A percentile compares a stretch with the other conserved stretches of the same genome.
These are phyloP conservation scores for Tephrocybe sp. DNA, from an alignment of 768 basidiomycete genomes.

Conservation along the genomic window DNA sequence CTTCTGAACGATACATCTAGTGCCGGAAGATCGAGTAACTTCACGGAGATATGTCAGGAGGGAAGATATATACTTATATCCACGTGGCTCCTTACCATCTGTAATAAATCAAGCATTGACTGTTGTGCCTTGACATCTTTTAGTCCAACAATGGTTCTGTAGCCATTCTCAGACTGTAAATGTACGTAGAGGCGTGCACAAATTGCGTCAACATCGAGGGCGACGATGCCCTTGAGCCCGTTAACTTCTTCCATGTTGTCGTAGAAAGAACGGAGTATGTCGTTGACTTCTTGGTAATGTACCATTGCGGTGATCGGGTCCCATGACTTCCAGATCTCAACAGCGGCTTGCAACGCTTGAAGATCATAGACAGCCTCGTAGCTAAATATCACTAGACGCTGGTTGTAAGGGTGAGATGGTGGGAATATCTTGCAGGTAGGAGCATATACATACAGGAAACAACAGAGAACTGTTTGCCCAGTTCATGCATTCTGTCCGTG, in stretches of 20 bases:
- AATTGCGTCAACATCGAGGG: constrained; percentile 13
- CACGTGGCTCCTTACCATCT: background rate
- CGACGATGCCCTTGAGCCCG: constrained; percentile 2
- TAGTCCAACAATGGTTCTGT: constrained; percentile 1
- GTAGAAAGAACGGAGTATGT: constrained; percentile 9
- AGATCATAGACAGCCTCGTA: constrained; percentile 7
- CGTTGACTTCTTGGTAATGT: constrained; percentile 3
- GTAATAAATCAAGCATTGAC: constrained; percentile 14
- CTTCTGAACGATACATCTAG: constrained; percentile 10
- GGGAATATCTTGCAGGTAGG: background rate
- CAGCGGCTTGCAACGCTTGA: background rate
- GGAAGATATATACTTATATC: background rate
- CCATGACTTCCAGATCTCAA: constrained; percentile 5
- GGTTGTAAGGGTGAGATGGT: background rate
- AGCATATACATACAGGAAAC: constrained; percentile 4
- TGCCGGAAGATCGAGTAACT: constrained; percentile 13
- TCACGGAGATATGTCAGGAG: background rate
- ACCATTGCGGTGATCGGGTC: constrained; percentile 2
- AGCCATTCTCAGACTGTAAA: background rate
- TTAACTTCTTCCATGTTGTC: constrained; percentile 2
- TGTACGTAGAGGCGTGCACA: constrained; percentile 6
- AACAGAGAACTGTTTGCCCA: constrained; percentile 4
- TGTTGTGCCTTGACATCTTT: constrained; percentile 7
- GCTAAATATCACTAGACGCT: constrained; percentile 8
- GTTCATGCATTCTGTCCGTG: constrained; percentile 3